Evolutionary conservation across 495 filamentous ascomycete species (phyloP), one percentile per base, ranked within the genome.

Genomic region (Cladorrhinum samala): DNA sequence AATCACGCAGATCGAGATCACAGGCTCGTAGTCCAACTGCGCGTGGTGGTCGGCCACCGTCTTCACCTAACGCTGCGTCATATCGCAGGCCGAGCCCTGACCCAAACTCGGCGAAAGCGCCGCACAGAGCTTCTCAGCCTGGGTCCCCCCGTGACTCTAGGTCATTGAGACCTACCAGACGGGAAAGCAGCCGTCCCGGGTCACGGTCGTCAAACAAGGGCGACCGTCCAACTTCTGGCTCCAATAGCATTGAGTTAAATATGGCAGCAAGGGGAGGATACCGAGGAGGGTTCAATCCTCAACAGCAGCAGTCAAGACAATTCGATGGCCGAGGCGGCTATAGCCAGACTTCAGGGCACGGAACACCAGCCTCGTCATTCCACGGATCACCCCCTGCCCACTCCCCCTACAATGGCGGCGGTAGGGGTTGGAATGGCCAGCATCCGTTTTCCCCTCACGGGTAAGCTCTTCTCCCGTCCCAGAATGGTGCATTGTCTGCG

Each of bases 381-480:
- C 82, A 83, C 55, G 80, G 77, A 19, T 89, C 84, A 9, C 86
- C 88, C 33, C 80, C 80, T 37, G 76, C 80, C 8, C 76, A 79
- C 45, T 89, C 86, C 21, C 84, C 86, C 1, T 84, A 84, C 65
- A 74, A 76, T 24, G 72, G 81, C 58, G 79, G 79, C 19, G 77
- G 78, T 21, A 81, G 83, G 71, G 72, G 70, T 55, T 80, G 80
- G 57, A 78, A 72, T 54, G 67, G 71, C 30, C 77, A 77, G 60
- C 74, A 74, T 38, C 82, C 81, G 59, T 76, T 72, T 39, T 77
- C 77, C 42, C 81, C 80, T 55, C 78, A 81, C 68, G 76, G 77
- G 85, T 88, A 72, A 67, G 81, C 54, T 39, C 30, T 9, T 41
- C 49, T 45, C 19, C 9, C 21, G 27, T 49, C 42, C 38, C 58